A percentile compares a stretch with the other conserved stretches of the same genome.
phyloP scores from a whole-genome alignment of 1,139 yeast genomes.

The Taphrina communis region DNA sequence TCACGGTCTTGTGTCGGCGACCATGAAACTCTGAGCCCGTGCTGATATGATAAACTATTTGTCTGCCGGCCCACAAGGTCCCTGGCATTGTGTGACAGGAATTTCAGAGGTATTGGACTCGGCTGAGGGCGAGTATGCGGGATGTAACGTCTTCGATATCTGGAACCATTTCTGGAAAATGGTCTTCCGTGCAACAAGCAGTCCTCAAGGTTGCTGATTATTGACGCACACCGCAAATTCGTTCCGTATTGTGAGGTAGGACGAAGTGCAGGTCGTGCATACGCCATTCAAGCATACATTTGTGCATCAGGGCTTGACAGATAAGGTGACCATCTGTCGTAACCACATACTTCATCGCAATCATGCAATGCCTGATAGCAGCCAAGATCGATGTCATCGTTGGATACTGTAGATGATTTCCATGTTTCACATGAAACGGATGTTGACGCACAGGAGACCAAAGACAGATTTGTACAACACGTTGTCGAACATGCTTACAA shows the following conservation, averaged over 20 bases:
- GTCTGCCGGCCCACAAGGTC: not conserved
- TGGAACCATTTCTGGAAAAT: not conserved
- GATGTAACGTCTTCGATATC: not conserved
- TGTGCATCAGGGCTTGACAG: too few relatives aligned
- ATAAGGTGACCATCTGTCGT: too few relatives aligned
- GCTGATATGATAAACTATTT: not conserved
- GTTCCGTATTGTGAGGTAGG: not conserved
- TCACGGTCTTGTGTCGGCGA: not conserved
- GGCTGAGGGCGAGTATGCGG: not conserved
- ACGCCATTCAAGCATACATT: not conserved
- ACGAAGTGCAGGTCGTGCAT: not conserved
- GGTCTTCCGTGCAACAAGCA: not conserved
- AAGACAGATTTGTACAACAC: too few relatives aligned
- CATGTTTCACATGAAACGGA: not conserved
- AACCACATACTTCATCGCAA: too few relatives aligned
- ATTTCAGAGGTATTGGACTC: not conserved
- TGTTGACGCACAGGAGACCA: too few relatives aligned
- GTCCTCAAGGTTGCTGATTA: not conserved
- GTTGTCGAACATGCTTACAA: slow-evolving; percentile 53
- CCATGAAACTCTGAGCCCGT: not conserved
- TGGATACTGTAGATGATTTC: too few relatives aligned
- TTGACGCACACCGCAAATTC: not conserved
- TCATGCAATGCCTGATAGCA: too few relatives aligned
- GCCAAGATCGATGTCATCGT: too few relatives aligned
- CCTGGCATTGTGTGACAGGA: not conserved